Evolutionary conservation across 2,329 filamentous ascomycete genomes (phyloP), one percentile per base, ranked within the genome.

Genomic region (Monosporascus cannonballus): DNA sequence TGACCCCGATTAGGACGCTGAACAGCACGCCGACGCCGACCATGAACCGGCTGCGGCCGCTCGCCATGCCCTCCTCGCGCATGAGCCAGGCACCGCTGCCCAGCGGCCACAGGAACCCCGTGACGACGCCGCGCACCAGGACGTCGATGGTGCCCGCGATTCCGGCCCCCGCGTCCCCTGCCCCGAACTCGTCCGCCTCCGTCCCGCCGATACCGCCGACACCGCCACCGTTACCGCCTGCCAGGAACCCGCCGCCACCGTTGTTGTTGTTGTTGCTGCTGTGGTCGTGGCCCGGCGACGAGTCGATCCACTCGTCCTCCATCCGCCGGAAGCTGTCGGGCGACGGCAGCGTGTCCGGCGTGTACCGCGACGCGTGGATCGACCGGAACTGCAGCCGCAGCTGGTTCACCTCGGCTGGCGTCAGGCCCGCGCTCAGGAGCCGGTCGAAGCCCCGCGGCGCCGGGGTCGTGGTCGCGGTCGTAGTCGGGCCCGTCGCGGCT

Each of bases 81-180:
- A 93, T 80, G 48, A 95, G 74, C 90, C 92, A 96, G 50, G 87
- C 84, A 52, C 93, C 75, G 63, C 89, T 91, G 0, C 90, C 93
- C 9, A 97, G 71, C 4, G 94, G 94, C 83, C 93, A 97, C 68
- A 99, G 88, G 75, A 97, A 99, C 0, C 94, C 94, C 63, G 94
- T 89, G 54, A 95, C 75, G 69, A 94, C 90, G 4, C 92, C 94
- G 72, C 86, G 89, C 54, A 97, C 77, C 74, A 96, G 83, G 64
- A 95, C 86, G 64, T 97, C 93, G 45, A 96, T 74, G 11, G 88
- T 79, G 0, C 81, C 84, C 17, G 69, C 63, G 48, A 74, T 75
- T 25, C 71, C 74, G 17, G 67, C 64, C 42, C 71, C 70, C 17
- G 63, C 61, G 30, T 61, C 59, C 1, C 52, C 69, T 3, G 58